These are phyloP conservation scores for Pseudogymnoascus sp. DNA, from an alignment of 2,329 filamentous ascomycete species.

Conservation along the genomic window DNA sequence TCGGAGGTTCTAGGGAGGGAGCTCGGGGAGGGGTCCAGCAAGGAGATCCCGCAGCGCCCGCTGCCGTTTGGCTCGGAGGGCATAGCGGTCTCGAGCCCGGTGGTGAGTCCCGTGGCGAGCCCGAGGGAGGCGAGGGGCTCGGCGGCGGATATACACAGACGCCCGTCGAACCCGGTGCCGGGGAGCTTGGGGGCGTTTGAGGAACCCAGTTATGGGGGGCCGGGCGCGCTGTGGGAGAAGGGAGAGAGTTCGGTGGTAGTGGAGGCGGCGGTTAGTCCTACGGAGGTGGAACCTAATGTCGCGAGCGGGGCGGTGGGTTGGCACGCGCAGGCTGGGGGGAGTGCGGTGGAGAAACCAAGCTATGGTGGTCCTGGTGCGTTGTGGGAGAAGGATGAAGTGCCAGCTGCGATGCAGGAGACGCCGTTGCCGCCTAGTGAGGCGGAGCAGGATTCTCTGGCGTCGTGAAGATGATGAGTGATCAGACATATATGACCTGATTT, in stretches of 20 bases:
- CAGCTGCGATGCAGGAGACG: slow-evolving; percentile 30
- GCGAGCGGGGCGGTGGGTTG: no score
- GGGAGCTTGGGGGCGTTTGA: not conserved
- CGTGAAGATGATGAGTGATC: not conserved
- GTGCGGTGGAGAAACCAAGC: not conserved
- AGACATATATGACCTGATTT: not conserved
- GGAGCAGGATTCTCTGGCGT: slow-evolving; percentile 22
- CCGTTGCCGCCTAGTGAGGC: slow-evolving; percentile 24
- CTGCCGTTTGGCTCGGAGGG: slow-evolving; percentile 47
- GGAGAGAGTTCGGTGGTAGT: slow-evolving; percentile 33
- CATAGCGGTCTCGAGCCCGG: slow-evolving; percentile 32
- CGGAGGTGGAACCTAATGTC: no score
- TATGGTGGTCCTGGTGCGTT: slow-evolving; percentile 23
- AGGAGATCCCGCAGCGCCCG: slow-evolving; percentile 39
- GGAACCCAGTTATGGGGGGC: not conserved
- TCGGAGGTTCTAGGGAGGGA: slow-evolving; percentile 50
- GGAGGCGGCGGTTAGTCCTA: slow-evolving; percentile 26
- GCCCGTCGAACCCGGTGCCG: not conserved
- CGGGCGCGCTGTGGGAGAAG: slow-evolving; percentile 40
- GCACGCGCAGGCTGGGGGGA: no score
- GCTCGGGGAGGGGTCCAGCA: slow-evolving; percentile 32
- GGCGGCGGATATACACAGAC: not conserved
- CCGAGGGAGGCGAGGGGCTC: not conserved
- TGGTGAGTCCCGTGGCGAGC: slow-evolving; percentile 25
- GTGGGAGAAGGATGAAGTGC: slow-evolving; percentile 44